Base-by-base conservation (phyloP, 305 asterid genomes). In the Fraxinus greggii region DNA sequence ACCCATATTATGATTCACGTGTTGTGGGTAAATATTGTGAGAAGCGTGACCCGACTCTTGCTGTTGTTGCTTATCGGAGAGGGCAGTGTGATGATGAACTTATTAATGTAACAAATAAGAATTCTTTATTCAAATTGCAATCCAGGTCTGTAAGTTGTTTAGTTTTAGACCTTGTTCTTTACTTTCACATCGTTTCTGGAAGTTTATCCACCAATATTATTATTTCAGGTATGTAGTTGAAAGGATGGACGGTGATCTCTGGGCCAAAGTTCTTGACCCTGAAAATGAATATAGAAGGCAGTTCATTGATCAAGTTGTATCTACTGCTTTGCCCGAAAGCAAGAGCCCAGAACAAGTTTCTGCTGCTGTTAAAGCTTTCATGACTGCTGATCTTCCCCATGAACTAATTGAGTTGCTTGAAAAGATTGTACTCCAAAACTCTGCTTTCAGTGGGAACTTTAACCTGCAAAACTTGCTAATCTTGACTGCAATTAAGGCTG, bases 301-400 rank as follows among this genome's bases (percentile, higher is more conserved):
- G 92, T 97, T 97, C 85, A 97, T 97, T 80, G 99, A 97, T 88
- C 99, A 97, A 92, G 98, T 97, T 86, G 98, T 95, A 54, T 97
- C 99, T 70, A 97, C 99, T 93, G 99, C 99, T 72, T 88, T 97
- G 89, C 98, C 99, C 13, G 99, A 97, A 85, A 97, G 98, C 97
- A 95, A 97, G 92, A 94, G 98, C 84, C 99, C 99, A 7, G 99
- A 97, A 85, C 99, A 97, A 90, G 99, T 97, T 83, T 97, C 99
- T 85, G 99, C 99, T 17, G 98, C 99, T 85, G 98, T 97, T 80
- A 97, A 97, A 85, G 98, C 99, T 3, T 97, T 97, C 87, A 97
- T 97, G 98, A 93, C 98, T 32, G 99, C 99, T 76, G 99, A 97
- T 88, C 99, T 97, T 77, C 99, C 99, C 24, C 99, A 97, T 80